Evolutionary conservation across 2,329 filamentous ascomycete species (phyloP), one percentile per base, ranked within the genome.

Genomic region (Balansia obtecta): DNA sequence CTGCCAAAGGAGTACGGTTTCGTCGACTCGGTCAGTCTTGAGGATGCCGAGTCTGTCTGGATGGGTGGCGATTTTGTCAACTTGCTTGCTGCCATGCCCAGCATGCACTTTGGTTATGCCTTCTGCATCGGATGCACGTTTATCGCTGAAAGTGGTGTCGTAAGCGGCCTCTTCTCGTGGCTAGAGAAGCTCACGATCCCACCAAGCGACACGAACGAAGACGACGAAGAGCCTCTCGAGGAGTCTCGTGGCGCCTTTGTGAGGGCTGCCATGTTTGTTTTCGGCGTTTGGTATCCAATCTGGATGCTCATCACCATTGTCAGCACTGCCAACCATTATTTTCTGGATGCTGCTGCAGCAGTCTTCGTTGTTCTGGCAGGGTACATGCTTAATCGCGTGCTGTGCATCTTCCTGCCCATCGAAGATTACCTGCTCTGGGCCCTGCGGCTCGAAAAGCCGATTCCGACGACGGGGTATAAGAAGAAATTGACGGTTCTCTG

Each of bases 391-490:
- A 75, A 75, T 55, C 63, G 68, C 41, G 62, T 71, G 32, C 58
- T 86, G 50, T 62, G 83, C 54, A 82, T 83, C 55, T 64, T 85
- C 53, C 59, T 84, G 18, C 73, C 75, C 0, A 50, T 85, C 4
- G 82, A 85, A 61, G 82, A 86, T 59, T 82, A 76, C 62, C 76
- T 85, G 57, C 65, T 85, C 37, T 82, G 75, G 74, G 63, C 71
- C 7, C 66, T 80, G 56, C 69, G 78, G 48, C 75, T 85, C 30
- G 77, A 84, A 59, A 85, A 85, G 65, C 80, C 80, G 0, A 67
- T 69, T 6, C 76, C 75, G 2, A 78, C 66, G 4, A 70, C 67
- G 1, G 66, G 65, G 16, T 56, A 54, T 44, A 61, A 55, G 50
- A 60, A 58, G 54, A 56, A 53, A 30, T 32, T 56, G 45, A 43